Evolutionary conservation across 805 yeast species (phyloP).

Genomic region (Schwanniomyces sp.): DNA sequence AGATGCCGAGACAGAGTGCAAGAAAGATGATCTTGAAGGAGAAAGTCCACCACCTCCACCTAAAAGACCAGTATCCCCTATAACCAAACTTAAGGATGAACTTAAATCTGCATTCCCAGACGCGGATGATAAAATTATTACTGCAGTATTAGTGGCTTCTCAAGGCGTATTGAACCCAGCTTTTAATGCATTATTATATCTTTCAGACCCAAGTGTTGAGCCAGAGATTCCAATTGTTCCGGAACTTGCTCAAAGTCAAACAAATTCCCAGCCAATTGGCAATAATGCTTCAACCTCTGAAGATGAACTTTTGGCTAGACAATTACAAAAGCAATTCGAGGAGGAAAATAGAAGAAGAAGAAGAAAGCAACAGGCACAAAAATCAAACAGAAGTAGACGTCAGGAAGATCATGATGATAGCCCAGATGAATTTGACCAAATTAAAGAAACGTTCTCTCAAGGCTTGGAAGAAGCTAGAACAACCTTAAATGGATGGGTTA

Average conservation of each 20-base stretch:
- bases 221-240: conserved; percentile 45
- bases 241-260: neutral
- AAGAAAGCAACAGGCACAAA: conserved; percentile 11
- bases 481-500: conserved; percentile 77
- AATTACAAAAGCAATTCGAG: conserved; percentile 67
- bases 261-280: neutral
- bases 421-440: conserved; percentile 61
- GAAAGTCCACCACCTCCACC: conserved; percentile 37
- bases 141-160: conserved; percentile 84
- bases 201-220: conserved; percentile 67
- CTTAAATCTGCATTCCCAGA: conserved; percentile 85
- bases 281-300: conserved; percentile 24
- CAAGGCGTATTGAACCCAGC: conserved; percentile 80
- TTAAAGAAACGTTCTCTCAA: conserved; percentile 66
- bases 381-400: conserved; percentile 11
- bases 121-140: conserved; percentile 65
- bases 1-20: conserved; percentile 3
- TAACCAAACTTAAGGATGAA: conserved; percentile 52
- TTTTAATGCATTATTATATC: conserved; percentile 78
- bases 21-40: conserved; percentile 8
- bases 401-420: conserved; percentile 21
- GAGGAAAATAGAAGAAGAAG: conserved; percentile 38
- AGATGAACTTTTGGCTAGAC: conserved; percentile 83
- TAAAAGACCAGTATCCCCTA: conserved; percentile 63
- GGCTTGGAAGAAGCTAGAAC: conserved; percentile 80